Evolutionary conservation across 2,329 filamentous ascomycete species (phyloP).

Genomic region (Malbranchea zuffiana): DNA sequence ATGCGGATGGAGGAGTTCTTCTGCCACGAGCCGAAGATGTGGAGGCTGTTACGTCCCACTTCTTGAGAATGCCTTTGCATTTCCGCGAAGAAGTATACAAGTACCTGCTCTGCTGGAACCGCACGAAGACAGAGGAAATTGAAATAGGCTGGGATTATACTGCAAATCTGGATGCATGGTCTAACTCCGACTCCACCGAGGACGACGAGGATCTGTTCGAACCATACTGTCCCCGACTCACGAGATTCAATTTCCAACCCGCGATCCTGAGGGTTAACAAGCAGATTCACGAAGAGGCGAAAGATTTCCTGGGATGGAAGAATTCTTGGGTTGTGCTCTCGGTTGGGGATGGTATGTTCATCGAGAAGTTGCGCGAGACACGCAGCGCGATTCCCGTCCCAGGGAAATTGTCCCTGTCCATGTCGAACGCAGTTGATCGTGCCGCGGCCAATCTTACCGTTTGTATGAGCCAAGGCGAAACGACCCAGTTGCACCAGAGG

Average conservation of each 20-base stretch:
- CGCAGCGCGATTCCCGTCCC: constrained; percentile 4
- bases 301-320: neutral
- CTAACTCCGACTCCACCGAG: neutral
- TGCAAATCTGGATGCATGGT: neutral
- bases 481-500: neutral
- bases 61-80: neutral
- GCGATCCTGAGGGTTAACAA: constrained; percentile 1
- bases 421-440: neutral
- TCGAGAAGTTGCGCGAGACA: neutral
- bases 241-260: neutral
- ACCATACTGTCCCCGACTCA: constrained; percentile 4
- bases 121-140: neutral
- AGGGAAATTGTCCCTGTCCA: neutral
- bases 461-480: neutral
- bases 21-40: no score
- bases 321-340: constrained; percentile 4
- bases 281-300: constrained; percentile 1
- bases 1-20: no score
- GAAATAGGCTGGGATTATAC: neutral
- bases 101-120: neutral
- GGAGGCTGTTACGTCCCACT: no score
- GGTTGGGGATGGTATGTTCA: neutral
- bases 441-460: neutral
- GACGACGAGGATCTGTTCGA: neutral
- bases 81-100: constrained; percentile 1